Conservation (phyloP, 495 filamentous ascomycete genomes). For the Penicillium samsonianum region DNA sequence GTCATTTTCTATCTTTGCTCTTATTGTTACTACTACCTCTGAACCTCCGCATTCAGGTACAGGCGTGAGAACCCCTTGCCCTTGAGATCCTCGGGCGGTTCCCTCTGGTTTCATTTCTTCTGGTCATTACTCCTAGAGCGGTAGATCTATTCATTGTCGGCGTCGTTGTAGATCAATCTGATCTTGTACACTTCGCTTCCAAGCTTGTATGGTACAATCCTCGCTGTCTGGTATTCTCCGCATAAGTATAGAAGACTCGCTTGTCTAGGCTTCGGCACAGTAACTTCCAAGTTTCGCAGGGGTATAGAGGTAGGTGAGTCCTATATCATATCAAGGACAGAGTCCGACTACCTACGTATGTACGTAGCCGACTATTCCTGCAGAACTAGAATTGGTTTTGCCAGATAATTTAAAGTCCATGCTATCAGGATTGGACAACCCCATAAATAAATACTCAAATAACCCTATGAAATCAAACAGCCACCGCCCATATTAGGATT, state of each 20-base stretch:
- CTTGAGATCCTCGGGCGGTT: neutral
- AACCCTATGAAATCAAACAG: neutral
- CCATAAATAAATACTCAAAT: neutral
- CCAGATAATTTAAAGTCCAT: neutral
- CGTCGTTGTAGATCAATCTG: neutral
- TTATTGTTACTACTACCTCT: constrained; percentile 15
- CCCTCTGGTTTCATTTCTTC: neutral
- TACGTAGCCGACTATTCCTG: neutral
- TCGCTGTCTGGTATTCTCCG: neutral
- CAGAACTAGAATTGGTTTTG: neutral
- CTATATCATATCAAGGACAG: neutral
- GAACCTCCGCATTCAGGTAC: constrained; percentile 16
- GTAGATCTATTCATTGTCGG: constrained; percentile 1
- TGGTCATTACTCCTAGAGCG: neutral
- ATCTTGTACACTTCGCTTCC: neutral
- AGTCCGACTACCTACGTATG: no score
- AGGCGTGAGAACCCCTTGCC: constrained; percentile 12
- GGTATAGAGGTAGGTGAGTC: neutral
- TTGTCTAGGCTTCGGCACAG: neutral
- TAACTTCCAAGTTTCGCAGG: neutral
- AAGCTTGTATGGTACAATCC: neutral
- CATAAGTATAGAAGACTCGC: neutral
- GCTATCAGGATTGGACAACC: neutral
- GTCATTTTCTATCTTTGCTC: constrained; percentile 8
- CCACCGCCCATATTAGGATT: neutral